phyloP scores from a whole-genome alignment of 2,329 filamentous ascomycete genomes.

The Phyllosticta citrichinensis region DNA sequence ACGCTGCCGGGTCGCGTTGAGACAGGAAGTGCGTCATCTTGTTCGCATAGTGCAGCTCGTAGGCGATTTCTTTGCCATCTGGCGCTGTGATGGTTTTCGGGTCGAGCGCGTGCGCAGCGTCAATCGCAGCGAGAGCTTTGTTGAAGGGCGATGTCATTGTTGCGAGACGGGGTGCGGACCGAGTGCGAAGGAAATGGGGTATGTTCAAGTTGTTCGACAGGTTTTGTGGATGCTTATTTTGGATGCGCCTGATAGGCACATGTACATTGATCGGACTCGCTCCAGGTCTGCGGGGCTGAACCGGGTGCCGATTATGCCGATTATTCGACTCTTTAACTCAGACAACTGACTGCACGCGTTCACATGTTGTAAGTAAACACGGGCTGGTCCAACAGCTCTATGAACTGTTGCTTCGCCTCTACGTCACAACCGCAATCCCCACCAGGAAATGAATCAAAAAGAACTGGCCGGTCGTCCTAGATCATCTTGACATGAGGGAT shows the following conservation, averaged over 20 bases:
- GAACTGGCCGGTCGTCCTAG: no score
- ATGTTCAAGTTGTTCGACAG: background rate
- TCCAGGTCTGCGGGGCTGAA: background rate
- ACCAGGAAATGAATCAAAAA: no score
- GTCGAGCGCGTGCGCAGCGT: conserved; percentile 60
- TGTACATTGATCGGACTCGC: background rate
- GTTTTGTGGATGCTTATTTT: conserved; percentile 1
- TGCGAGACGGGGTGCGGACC: background rate
- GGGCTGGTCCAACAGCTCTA: background rate
- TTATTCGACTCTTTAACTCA: background rate
- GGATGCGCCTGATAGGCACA: conserved; percentile 1
- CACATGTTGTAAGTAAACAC: background rate
- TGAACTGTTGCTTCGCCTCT: background rate
- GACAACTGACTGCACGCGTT: background rate
- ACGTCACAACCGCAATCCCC: background rate
- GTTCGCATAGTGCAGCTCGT: conserved; percentile 73
- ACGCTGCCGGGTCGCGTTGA: conserved; percentile 46
- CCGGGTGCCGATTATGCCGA: background rate
- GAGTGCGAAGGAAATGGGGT: background rate
- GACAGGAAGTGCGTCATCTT: conserved; percentile 69
- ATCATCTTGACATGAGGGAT: no score
- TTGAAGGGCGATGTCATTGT: conserved; percentile 18
- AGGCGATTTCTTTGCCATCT: conserved; percentile 45
- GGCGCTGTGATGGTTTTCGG: conserved; percentile 45
- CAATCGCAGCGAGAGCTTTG: conserved; percentile 56